A percentile compares a stretch with the other conserved stretches of the same genome.
Conservation (phyloP, 1,284 basidiomycete genomes). For the Moesziomyces globuligerus region DNA sequence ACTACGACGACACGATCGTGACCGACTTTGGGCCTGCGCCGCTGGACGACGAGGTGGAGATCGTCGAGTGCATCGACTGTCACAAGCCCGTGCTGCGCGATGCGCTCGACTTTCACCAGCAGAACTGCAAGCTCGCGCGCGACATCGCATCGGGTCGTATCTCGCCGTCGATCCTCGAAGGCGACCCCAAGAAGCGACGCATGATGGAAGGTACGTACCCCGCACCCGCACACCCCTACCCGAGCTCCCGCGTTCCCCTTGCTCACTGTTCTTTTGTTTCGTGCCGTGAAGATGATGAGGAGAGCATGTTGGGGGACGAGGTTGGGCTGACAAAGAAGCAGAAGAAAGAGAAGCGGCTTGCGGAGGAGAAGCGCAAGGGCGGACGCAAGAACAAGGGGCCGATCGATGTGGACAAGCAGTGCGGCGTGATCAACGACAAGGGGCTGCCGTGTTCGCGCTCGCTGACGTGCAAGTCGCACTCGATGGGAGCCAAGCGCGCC, state of each 20-base stretch:
- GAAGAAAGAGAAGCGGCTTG: conserved; percentile 35
- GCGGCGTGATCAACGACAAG: conserved; percentile 98
- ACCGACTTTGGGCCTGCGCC: conserved; percentile 62
- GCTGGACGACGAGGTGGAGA: conserved; percentile 58
- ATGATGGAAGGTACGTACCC: conserved; percentile 45
- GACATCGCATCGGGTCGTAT: conserved; percentile 54
- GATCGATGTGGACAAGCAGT: conserved; percentile 86
- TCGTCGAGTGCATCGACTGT: conserved; percentile 59
- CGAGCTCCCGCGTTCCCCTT: not conserved
- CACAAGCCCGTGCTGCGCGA: conserved; percentile 53
- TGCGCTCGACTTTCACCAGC: conserved; percentile 51
- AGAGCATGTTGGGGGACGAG: conserved; percentile 32
- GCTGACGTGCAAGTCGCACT: conserved; percentile 96
- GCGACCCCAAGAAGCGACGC: conserved; percentile 42
- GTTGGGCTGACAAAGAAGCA: conserved; percentile 30
- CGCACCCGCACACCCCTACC: not conserved
- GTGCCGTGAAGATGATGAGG: conserved; percentile 31
- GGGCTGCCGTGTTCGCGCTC: conserved; percentile 92
- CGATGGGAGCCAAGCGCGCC: conserved; percentile 94
- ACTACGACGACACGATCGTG: conserved; percentile 60
- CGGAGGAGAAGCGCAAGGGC: conserved; percentile 47
- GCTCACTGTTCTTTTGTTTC: not conserved
- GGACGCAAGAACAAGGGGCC: conserved; percentile 55
- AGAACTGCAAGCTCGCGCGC: conserved; percentile 56
- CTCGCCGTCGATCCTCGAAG: conserved; percentile 55